These are phyloP conservation scores for Claviceps sp. DNA, from an alignment of 2,329 filamentous ascomycete genomes.

Conservation along the genomic window DNA sequence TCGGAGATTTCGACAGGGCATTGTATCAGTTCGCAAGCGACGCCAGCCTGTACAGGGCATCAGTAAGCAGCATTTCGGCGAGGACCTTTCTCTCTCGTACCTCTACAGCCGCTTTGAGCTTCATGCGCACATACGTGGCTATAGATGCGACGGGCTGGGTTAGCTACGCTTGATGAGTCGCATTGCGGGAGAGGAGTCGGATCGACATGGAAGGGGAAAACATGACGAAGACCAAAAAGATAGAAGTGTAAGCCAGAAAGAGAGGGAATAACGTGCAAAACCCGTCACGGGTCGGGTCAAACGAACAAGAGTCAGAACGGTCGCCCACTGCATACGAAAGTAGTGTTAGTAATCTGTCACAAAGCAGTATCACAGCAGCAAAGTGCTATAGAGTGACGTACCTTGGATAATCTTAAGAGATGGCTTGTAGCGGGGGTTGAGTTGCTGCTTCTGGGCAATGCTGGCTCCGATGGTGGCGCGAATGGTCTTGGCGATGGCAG, in stretches of 20 bases:
- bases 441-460: slow-evolving; percentile 67
- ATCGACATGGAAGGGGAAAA: background rate
- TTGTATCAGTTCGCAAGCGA: slow-evolving; percentile 74
- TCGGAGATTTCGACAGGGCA: slow-evolving; percentile 72
- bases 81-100: slow-evolving; percentile 28
- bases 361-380: slow-evolving; percentile 3
- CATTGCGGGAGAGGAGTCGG: slow-evolving; percentile 5
- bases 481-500: slow-evolving; percentile 83
- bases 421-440: slow-evolving; percentile 79
- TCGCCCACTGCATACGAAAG: slow-evolving; percentile 55
- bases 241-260: background rate
- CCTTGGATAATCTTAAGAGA: slow-evolving; percentile 91
- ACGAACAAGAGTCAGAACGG: slow-evolving; percentile 73
- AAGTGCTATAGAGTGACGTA: slow-evolving; percentile 24
- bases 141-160: slow-evolving; percentile 15
- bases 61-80: background rate
- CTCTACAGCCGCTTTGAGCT: slow-evolving; percentile 91
- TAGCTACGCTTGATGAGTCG: background rate
- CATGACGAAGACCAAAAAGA: background rate
- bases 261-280: background rate
- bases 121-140: slow-evolving; percentile 99
- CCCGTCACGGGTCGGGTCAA: background rate
- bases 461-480: slow-evolving; percentile 68
- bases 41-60: slow-evolving; percentile 54
- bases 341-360: slow-evolving; percentile 11